Percentiles rank a stretch among this genome's conserved stretches.
Conservation (phyloP, 1,284 basidiomycete species). For the Puccinia sorghi region DNA sequence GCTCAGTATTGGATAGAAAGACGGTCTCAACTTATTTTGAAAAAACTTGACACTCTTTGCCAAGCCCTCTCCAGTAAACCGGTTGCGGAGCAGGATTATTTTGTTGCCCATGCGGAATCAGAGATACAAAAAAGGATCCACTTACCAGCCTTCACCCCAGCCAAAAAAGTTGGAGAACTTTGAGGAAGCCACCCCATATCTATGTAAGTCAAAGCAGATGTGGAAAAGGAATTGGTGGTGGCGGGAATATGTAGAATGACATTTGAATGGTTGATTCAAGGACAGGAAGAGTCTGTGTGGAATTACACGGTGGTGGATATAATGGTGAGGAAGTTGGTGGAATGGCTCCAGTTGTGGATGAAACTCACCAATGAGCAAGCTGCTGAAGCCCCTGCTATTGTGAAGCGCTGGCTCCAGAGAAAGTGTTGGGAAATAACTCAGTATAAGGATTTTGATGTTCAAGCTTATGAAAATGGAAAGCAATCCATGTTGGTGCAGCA, state of each 20-base stretch:
- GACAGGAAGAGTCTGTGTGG: not conserved
- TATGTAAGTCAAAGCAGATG: slow-evolving; percentile 9
- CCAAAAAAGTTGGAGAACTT: not conserved
- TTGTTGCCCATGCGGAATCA: not conserved
- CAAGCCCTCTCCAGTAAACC: not conserved
- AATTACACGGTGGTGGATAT: not conserved
- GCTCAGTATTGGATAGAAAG: slow-evolving; percentile 13
- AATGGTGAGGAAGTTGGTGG: slow-evolving; percentile 5
- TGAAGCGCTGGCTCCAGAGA: not conserved
- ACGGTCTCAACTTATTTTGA: not conserved
- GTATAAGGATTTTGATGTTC: not conserved
- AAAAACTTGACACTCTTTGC: not conserved
- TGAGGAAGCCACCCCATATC: not conserved
- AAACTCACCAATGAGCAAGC: not conserved
- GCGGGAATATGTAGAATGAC: slow-evolving; percentile 2
- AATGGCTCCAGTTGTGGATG: not conserved
- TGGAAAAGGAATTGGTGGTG: not conserved
- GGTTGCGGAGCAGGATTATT: not conserved
- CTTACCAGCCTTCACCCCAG: not conserved
- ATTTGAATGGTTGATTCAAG: not conserved
- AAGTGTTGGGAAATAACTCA: not conserved
- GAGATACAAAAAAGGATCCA: not conserved
- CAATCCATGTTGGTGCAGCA: not conserved
- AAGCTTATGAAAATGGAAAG: not conserved
- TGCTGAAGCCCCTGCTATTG: not conserved